Conservation (phyloP, 1,139 yeast species). For the Taiozyma sp. region DNA sequence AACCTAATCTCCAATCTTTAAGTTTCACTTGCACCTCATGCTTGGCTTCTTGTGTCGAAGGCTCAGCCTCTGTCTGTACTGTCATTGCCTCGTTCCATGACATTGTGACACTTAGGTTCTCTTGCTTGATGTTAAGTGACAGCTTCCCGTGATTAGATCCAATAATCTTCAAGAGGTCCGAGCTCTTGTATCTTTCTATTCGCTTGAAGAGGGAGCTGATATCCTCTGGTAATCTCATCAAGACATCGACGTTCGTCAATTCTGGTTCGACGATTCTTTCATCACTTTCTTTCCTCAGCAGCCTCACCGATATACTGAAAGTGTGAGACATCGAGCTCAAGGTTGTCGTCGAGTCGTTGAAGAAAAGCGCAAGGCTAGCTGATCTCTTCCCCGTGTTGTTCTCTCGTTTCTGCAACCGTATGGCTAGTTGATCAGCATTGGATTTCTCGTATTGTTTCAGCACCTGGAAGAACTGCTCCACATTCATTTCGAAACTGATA, state of each 20-base stretch:
- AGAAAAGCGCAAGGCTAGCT: conserved; percentile 49
- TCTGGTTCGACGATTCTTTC: conserved; percentile 44
- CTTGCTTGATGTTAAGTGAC: conserved; percentile 48
- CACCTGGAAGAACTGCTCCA: conserved; percentile 50
- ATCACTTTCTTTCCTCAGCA: conserved; percentile 42
- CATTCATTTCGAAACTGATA: conserved; percentile 49
- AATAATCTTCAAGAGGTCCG: conserved; percentile 27
- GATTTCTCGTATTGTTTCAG: conserved; percentile 49
- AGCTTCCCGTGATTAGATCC: conserved; percentile 32
- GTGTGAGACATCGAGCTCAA: conserved; percentile 41
- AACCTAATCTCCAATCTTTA: conserved; percentile 54
- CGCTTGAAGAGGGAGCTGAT: conserved; percentile 44
- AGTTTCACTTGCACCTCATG: conserved; percentile 40
- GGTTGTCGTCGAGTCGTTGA: conserved; percentile 30
- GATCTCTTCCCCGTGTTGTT: conserved; percentile 32
- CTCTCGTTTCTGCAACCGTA: conserved; percentile 44
- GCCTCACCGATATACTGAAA: conserved; percentile 52
- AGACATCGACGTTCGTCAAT: conserved; percentile 39
- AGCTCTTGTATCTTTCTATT: conserved; percentile 48
- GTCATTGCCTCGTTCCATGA: conserved; percentile 47
- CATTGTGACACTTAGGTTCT: conserved; percentile 46
- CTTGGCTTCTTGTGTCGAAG: conserved; percentile 22
- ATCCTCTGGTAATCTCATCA: conserved; percentile 44
- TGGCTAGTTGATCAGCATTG: conserved; percentile 43
- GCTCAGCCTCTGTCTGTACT: conserved; percentile 17